Base-by-base conservation (phyloP, 495 filamentous ascomycete species). In the Evansstolkia leycettana region DNA sequence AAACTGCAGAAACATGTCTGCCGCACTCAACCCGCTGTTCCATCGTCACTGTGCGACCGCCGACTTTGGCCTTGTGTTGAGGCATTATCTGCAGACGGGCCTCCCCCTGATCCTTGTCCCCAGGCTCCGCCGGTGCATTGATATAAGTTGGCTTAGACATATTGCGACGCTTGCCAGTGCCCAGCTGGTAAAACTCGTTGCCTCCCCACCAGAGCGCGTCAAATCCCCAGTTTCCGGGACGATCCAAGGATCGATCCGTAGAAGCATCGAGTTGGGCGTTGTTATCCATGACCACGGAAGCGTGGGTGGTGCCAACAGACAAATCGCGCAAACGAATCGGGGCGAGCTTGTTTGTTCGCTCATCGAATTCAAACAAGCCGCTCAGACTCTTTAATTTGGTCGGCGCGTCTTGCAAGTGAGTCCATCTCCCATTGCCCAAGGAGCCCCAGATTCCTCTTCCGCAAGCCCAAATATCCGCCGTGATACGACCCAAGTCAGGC, bases 121-220 rank as follows among this genome's bases (percentile, higher is more conserved):
- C 58, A 7, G 43, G 50, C 31, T 54, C 41, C 34, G 86, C 73
- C 23, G 94, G 60, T 7, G 84, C 82, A 17, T 75, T 69, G 37
- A 98, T 85, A 54, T 95, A 83, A 0, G 64, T 66, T 10, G 90
- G 90, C 7, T 66, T 65, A 19, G 69, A 60, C 5, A 75, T 43
- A 48, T 98, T 96, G 48, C 74, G 93, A 40, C 88, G 61, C 64
- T 77, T 89, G 24, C 90, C 89, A 3, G 81, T 95, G 3, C 90
- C 90, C 12, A 98, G 72, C 51, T 98, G 90, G 50, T 82, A 94
- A 42, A 75, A 70, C 60, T 98, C 89, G 47, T 95, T 98, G 25
- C 82, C 83, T 43, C 90, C 90, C 83, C 88, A 98, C 71, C 79
- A 92, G 5, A 95, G 51, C 2, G 82, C 76, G 54, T 96, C 90